These are phyloP conservation scores for Quercus dentata DNA, from an alignment of 306 rosid species.

Conservation along the genomic window DNA sequence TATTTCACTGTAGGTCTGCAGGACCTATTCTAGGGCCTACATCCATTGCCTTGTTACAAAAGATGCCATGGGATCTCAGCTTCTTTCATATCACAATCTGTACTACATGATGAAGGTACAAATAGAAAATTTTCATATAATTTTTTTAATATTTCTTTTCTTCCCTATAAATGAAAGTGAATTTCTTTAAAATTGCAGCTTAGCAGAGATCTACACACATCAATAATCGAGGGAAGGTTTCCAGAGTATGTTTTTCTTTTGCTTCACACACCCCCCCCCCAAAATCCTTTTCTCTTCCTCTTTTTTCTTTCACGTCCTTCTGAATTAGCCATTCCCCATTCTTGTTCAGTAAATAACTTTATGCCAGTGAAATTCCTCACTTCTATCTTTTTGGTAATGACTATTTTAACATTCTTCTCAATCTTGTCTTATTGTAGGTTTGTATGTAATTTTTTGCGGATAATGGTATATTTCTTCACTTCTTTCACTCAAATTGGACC, in stretches of 20 bases:
- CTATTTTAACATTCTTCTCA: not conserved
- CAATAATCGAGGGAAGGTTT: slow-evolving; percentile 74
- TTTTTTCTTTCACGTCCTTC: not conserved
- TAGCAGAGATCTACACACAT: slow-evolving; percentile 78
- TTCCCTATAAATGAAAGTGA: slow-evolving; percentile 5
- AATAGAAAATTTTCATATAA: not conserved
- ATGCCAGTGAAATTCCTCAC: slow-evolving; percentile 4
- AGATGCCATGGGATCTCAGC: slow-evolving; percentile 99
- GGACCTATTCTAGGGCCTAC: slow-evolving; percentile 87
- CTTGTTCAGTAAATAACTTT: not conserved
- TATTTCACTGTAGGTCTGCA: slow-evolving; percentile 64
- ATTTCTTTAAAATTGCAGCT: slow-evolving; percentile 54
- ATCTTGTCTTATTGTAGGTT: slow-evolving; percentile 56
- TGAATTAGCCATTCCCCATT: slow-evolving; percentile 2
- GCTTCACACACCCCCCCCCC: not conserved
- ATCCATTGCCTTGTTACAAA: slow-evolving; percentile 92
- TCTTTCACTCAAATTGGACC: slow-evolving; percentile 1
- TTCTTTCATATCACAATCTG: slow-evolving; percentile 87
- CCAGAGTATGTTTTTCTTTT: slow-evolving; percentile 62
- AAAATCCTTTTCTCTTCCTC: slow-evolving; percentile 5
- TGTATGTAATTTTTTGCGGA: slow-evolving; percentile 71
- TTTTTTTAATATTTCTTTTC: not conserved
- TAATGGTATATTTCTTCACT: slow-evolving; percentile 51
- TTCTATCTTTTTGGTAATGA: slow-evolving; percentile 19
- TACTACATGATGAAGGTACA: slow-evolving; percentile 87